Evolutionary conservation across 495 filamentous ascomycete genomes (phyloP).

Genomic region (Neurospora sp.): DNA sequence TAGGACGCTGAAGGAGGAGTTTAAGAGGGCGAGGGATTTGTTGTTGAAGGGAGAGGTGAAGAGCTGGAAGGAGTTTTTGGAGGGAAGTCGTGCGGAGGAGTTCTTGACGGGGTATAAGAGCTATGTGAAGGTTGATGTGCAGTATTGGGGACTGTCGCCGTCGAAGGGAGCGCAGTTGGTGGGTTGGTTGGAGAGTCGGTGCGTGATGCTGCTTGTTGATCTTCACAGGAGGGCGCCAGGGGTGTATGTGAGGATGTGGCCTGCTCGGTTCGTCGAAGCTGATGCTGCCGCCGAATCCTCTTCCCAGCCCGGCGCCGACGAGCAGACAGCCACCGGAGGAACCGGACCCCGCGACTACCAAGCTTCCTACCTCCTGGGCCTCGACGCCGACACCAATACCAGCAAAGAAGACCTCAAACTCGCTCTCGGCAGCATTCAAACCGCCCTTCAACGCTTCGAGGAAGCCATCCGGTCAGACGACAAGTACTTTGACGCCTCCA

Average conservation of each 20-base stretch:
- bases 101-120: slow-evolving; percentile 37
- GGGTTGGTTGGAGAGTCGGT: slow-evolving; percentile 47
- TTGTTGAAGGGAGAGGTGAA: background rate
- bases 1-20: slow-evolving; percentile 37
- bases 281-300: background rate
- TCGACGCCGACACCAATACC: slow-evolving; percentile 23
- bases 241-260: slow-evolving; percentile 46
- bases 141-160: slow-evolving; percentile 44
- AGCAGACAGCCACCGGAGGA: background rate
- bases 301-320: too few relatives aligned
- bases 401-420: slow-evolving; percentile 20
- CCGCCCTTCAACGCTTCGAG: slow-evolving; percentile 37
- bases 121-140: slow-evolving; percentile 43
- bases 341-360: slow-evolving; percentile 30
- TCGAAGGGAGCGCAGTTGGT: slow-evolving; percentile 36
- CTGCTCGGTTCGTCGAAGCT: slow-evolving; percentile 37
- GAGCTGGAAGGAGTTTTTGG: background rate
- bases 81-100: slow-evolving; percentile 12
- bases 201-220: slow-evolving; percentile 40
- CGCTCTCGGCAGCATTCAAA: slow-evolving; percentile 26
- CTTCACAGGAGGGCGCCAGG: slow-evolving; percentile 34
- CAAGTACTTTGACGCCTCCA: slow-evolving; percentile 37
- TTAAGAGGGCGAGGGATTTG: slow-evolving; percentile 25
- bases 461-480: slow-evolving; percentile 32
- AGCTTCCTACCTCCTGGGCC: slow-evolving; percentile 47